Base-by-base conservation (phyloP, 495 filamentous ascomycete species). In the Penicillium atrosanguineum region DNA sequence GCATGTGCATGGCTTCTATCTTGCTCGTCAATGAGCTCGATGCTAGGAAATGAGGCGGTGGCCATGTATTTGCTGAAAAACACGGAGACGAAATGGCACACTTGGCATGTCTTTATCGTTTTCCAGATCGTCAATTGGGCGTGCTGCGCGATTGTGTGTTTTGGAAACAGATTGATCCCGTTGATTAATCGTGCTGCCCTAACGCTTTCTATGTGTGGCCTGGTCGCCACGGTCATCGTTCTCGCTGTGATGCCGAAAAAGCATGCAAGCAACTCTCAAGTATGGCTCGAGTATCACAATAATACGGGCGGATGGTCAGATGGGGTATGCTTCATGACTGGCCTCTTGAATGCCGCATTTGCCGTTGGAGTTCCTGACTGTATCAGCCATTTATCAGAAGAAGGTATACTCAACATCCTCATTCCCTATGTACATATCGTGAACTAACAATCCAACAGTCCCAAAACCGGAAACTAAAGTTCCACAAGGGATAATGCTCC, bases 311-410 rank as follows among this genome's bases (percentile, higher is more conserved):
- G 83, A 64, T 75, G 72, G 50, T 80, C 74, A 26, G 76, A 82
- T 49, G 88, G 86, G 0, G 74, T 92, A 9, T 87, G 82, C 15
- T 92, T 92, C 58, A 66, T 90, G 36, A 73, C 83, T 6, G 87
- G 88, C 1, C 79, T 90, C 36, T 71, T 92, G 42, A 92, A 92
- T 59, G 88, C 86, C 9, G 87, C 88, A 4, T 91, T 86, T 60
- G 82, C 87, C 3, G 81, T 91, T 21, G 89, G 88, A 2, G 88
- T 87, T 0, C 87, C 87, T 0, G 87, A 87, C 66, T 73, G 79
- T 25, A 77, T 87, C 45, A 83, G 83, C 6, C 88, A 92, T 64
- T 76, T 92, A 46, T 83, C 88, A 1, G 88, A 92, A 66, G 88
- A 92, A 68, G 69, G 64, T 65, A 62, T 7, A 41, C 25, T 43